Evolutionary conservation across 108 stramenopile genomes (phyloP), one percentile per base, ranked within the genome.

Genomic region (Parmales sp.): DNA sequence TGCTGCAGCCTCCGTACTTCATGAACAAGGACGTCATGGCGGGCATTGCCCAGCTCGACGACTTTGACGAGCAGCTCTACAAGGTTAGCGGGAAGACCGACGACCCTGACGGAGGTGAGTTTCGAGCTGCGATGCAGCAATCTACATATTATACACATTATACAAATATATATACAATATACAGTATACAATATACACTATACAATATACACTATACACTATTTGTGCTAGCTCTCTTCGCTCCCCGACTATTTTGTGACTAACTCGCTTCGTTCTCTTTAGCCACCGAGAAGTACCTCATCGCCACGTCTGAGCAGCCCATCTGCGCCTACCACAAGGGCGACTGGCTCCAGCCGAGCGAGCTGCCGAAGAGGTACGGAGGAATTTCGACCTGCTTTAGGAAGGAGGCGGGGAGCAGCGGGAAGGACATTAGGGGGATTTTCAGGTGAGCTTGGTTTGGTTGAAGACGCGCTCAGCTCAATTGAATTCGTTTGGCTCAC

Each of bases 1-100:
- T 96, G 19, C 68, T 99, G 31, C 97, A 98, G 84, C 97, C 99
- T 37, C 99, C 99, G 39, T 99, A 88, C 82, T 88, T 99, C 73
- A 97, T 99, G 96, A 97, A 97, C 72, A 98, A 98, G 91, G 95
- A 96, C 18, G 95, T 98, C 76, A 99, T 99, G 99, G 83, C 93
- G 46, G 91, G 90, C 51, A 96, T 99, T 69, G 99, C 99, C 5
- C 96, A 99, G 72, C 82, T 99, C 70, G 95, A 96, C 63, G 96
- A 99, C 77, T 99, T 97, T 78, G 99, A 99, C 76, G 97, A 99
- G 78, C 95, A 96, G 72, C 78, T 99, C 5, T 99, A 99, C 88
- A 96, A 98, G 78, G 98, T 98, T 22, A 81, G 82, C 34, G 93
- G 94, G 13, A 93, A 92, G 72, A 93, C 93, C 45, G 91, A 90